A percentile compares a stretch with the other conserved stretches of the same genome.
These are phyloP conservation scores for Excoecaria agallocha DNA, from an alignment of 345 rosid species.

Conservation along the genomic window DNA sequence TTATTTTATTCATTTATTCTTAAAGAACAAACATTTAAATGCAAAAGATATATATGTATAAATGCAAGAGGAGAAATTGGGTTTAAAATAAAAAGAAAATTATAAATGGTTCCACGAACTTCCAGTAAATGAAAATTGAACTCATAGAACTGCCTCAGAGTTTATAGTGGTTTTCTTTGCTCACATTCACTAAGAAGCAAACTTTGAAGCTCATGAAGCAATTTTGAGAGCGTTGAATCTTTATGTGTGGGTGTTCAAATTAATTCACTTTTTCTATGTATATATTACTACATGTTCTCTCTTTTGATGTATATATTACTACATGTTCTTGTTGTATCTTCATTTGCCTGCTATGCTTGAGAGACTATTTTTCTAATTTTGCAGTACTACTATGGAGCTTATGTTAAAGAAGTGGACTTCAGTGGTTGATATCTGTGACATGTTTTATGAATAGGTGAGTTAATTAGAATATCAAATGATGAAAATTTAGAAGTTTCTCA, in stretches of 20 bases:
- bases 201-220: slow-evolving; percentile 93
- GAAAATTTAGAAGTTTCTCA: background rate
- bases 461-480: background rate
- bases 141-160: too few relatives aligned
- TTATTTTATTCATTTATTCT: too few relatives aligned
- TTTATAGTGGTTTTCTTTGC: too few relatives aligned
- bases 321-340: background rate
- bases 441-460: slow-evolving; percentile 68
- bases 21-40: too few relatives aligned
- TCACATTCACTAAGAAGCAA: too few relatives aligned
- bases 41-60: too few relatives aligned
- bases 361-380: slow-evolving; percentile 5
- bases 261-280: too few relatives aligned
- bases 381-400: slow-evolving; percentile 68
- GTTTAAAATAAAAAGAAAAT: too few relatives aligned
- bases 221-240: slow-evolving; percentile 75
- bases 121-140: too few relatives aligned
- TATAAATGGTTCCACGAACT: too few relatives aligned
- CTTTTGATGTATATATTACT: background rate
- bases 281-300: too few relatives aligned
- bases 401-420: slow-evolving; percentile 65
- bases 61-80: too few relatives aligned
- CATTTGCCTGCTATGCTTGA: background rate
- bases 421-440: slow-evolving; percentile 61
- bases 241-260: slow-evolving; percentile 45